Percentiles rank a stretch among this genome's conserved stretches.
Evolutionary conservation across 257 asterid species (phyloP).

Genomic region (Solanum rostratum): DNA sequence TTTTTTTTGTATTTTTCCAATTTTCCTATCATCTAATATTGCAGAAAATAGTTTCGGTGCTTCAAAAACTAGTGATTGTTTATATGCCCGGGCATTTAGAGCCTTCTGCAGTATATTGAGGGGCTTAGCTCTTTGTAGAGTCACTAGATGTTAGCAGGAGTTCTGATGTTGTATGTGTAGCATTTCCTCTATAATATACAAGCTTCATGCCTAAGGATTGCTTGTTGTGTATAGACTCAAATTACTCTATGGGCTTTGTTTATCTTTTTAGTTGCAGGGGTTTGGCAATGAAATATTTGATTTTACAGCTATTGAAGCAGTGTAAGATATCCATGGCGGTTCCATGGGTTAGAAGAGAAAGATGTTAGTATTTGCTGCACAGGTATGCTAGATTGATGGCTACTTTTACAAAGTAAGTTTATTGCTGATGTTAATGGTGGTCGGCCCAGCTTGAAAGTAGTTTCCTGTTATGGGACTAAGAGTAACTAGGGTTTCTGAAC

Average conservation of each 20-base stretch:
- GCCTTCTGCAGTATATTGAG: slow-evolving; percentile 11
- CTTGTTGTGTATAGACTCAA: not conserved
- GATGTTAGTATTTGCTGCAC: not conserved
- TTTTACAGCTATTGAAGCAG: not conserved
- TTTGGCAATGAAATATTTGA: not conserved
- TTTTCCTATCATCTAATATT: slow-evolving; percentile 15
- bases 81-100: slow-evolving; percentile 17
- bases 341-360: not conserved
- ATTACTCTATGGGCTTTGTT: not conserved
- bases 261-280: not conserved
- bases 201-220: not conserved
- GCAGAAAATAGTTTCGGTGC: slow-evolving; percentile 29
- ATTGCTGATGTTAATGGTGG: not conserved
- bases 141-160: slow-evolving; percentile 18
- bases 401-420: not conserved
- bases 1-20: not conserved
- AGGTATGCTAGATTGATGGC: not conserved
- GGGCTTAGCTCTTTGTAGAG: slow-evolving; percentile 22
- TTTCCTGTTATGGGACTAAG: not conserved
- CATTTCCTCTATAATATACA: not conserved
- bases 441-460: not conserved
- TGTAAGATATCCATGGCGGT: not conserved
- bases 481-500: not conserved
- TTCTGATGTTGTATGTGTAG: slow-evolving; percentile 36
- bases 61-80: slow-evolving; percentile 19